Evolutionary conservation across 345 rosid species (phyloP).

Genomic region (Abelmoschus esculentus): DNA sequence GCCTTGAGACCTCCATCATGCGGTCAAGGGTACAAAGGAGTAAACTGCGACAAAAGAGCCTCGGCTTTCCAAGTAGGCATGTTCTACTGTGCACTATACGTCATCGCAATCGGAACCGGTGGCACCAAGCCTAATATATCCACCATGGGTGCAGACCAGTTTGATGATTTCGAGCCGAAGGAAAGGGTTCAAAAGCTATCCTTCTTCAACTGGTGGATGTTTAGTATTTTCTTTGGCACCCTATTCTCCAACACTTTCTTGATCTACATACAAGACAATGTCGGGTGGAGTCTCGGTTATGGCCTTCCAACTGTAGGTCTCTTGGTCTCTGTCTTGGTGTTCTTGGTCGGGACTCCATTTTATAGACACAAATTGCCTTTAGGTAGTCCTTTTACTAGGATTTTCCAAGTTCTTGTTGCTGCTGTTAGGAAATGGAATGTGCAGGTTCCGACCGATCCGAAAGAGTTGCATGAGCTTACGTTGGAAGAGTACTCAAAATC

Average conservation of each 20-base stretch:
- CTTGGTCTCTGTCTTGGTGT: slow-evolving; percentile 29
- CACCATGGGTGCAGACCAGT: slow-evolving; percentile 67
- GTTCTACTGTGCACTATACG: slow-evolving; percentile 42
- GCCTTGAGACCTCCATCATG: slow-evolving; percentile 46
- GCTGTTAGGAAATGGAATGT: slow-evolving; percentile 37
- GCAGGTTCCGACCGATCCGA: slow-evolving; percentile 29
- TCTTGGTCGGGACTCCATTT: slow-evolving; percentile 36
- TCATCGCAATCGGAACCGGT: slow-evolving; percentile 38
- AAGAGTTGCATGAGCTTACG: slow-evolving; percentile 41
- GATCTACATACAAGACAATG: slow-evolving; percentile 46
- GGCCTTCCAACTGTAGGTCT: slow-evolving; percentile 46
- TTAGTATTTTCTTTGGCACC: slow-evolving; percentile 54
- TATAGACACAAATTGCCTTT: slow-evolving; percentile 46
- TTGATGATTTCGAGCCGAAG: slow-evolving; percentile 50
- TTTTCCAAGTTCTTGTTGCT: slow-evolving; percentile 44
- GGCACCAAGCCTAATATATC: slow-evolving; percentile 67
- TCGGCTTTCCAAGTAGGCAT: slow-evolving; percentile 32
- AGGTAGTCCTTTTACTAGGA: slow-evolving; percentile 46
- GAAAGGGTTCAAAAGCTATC: slow-evolving; percentile 56
- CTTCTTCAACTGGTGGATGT: slow-evolving; percentile 76
- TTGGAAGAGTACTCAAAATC: slow-evolving; percentile 27
- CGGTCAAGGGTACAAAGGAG: slow-evolving; percentile 18
- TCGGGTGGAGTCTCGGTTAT: slow-evolving; percentile 45
- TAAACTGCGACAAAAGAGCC: slow-evolving; percentile 22
- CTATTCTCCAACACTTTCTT: slow-evolving; percentile 48